phyloP scores from a whole-genome alignment of 192 early-diverging fungal genomes.

The Globomyces pollinis-pini region DNA sequence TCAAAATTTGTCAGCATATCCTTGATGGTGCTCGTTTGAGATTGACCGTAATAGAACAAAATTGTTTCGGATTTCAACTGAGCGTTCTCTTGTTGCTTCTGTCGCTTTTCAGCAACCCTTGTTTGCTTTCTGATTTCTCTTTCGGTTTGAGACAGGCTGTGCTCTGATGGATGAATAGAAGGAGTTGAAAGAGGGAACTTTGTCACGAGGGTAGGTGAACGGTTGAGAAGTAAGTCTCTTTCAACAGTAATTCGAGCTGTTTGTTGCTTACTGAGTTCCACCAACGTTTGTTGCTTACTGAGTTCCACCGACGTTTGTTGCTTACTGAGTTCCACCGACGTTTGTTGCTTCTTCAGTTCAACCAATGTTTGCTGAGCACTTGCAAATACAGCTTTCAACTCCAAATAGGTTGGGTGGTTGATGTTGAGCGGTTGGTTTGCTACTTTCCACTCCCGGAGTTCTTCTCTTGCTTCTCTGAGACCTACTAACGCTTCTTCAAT shows the following conservation, averaged over 20 bases:
- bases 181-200: not conserved
- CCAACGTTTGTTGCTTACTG: not conserved
- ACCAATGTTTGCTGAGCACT: not conserved
- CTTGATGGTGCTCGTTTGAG: not conserved
- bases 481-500: no score
- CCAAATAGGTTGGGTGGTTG: no score
- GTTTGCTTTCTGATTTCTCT: not conserved
- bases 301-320: not conserved
- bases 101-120: not conserved
- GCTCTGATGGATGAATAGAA: not conserved
- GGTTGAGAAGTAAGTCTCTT: not conserved
- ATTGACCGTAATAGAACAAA: not conserved
- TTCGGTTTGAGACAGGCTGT: not conserved
- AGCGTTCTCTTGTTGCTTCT: not conserved
- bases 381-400: no score
- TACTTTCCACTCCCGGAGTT: no score
- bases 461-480: no score
- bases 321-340: not conserved
- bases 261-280: not conserved
- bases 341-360: not conserved
- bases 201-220: not conserved
- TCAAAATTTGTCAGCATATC: conserved; percentile 2
- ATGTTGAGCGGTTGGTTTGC: no score
- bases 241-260: not conserved
- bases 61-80: not conserved